These are phyloP conservation scores for Capsicum pubescens DNA, from an alignment of 257 asterid species.

Conservation along the genomic window DNA sequence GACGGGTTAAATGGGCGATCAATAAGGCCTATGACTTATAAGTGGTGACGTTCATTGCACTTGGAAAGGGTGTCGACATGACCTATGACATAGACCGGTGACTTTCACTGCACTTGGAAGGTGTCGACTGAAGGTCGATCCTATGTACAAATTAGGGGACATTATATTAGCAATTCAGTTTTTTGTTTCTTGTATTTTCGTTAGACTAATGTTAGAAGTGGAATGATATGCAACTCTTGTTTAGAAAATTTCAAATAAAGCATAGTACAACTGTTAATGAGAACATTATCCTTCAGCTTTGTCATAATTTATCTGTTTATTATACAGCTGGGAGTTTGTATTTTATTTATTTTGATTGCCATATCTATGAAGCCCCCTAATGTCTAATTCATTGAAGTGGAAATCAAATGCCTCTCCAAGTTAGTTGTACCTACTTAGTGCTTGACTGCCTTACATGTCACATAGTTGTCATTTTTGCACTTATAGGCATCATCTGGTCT, in stretches of 20 bases:
- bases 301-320: neutral
- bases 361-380: neutral
- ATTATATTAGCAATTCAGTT: neutral
- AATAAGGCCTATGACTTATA: neutral
- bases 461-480: neutral
- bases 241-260: neutral
- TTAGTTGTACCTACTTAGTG: neutral
- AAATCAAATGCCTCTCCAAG: neutral
- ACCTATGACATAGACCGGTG: neutral
- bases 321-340: neutral
- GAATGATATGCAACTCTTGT: neutral
- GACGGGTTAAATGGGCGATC: neutral
- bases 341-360: neutral
- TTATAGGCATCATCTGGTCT: too few species aligned
- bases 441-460: neutral
- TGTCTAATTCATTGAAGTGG: neutral
- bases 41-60: neutral
- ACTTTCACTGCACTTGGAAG: neutral
- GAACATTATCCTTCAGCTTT: neutral
- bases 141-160: neutral
- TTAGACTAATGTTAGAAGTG: neutral
- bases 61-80: too few species aligned
- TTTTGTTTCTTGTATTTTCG: neutral
- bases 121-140: neutral
- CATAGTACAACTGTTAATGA: neutral